Evolutionary conservation across 441 rosid genomes (phyloP), one percentile per base, ranked within the genome.

Genomic region (Brassica hybrid): DNA sequence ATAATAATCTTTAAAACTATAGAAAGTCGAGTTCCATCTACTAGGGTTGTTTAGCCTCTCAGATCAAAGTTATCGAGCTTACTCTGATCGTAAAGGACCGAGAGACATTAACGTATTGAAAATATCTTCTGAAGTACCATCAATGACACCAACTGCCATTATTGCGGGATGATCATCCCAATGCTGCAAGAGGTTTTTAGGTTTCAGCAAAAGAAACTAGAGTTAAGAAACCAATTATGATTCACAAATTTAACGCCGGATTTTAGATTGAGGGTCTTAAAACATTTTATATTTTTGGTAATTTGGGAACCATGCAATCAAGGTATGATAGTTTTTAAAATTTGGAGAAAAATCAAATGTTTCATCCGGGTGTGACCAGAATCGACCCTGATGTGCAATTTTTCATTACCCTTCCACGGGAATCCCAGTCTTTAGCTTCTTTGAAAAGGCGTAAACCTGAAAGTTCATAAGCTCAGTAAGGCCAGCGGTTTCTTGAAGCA

Each of bases 151-250:
- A 72, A 96, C 97, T 2, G 97, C 98, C 98, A 96, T 96, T 67
- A 94, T 83, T 76, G 98, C 99, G 1, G 97, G 94, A 71, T 92
- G 86, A 83, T 91, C 91, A 79, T 91, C 96, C 98, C 99, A 94
- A 63, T 82, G 85, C 98, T 94, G 86, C 68, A 61, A 80, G 45
- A 7, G 50, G 50, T 43, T 43, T 19, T 43, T 3, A 43, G 66
- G 36, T 32, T 65, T 72, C 71, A 77, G 64, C 70, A 73, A 65
- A 56, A 52, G 32, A 83, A 19, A 5, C 2, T 19, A 4, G 7
- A 9, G 23, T 54, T 54, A 54, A 16, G 23, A 54, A 17, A 54
- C 23, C 23, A 23, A 23, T 59, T 58, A 36, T 58, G 48, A 61
- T 52, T 27, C 71, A 54, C 36, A 17, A 45, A 45, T 48, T 7